Evolutionary conservation across 2,329 filamentous ascomycete species (phyloP).

Genomic region (Rhynchosporium graminicola): DNA sequence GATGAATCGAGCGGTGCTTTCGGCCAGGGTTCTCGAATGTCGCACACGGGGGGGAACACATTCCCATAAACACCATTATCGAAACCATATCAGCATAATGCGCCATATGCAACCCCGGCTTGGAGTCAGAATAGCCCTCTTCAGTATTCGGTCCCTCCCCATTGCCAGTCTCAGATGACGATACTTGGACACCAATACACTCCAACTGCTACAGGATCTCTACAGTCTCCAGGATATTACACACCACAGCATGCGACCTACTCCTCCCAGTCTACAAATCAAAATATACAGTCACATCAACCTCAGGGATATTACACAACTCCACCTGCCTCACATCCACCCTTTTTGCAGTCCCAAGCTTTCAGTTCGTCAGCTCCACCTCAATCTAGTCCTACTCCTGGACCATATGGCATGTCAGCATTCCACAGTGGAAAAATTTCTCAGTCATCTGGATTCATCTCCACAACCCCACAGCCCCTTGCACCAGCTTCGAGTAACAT

Average conservation of each 20-base stretch:
- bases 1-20: neutral
- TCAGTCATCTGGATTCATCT: neutral
- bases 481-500: constrained; percentile 1
- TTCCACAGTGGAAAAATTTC: neutral
- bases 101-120: neutral
- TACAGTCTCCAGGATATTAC: neutral
- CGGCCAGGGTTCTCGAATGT: neutral
- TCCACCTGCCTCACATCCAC: neutral
- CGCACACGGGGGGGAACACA: neutral
- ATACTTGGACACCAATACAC: neutral
- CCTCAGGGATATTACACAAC: neutral
- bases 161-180: neutral
- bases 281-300: neutral
- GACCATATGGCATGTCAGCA: neutral
- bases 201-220: neutral
- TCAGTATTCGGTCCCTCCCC: neutral
- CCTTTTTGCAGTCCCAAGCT: neutral
- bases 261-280: neutral
- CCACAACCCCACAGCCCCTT: neutral
- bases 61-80: neutral
- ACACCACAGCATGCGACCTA: neutral
- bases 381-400: neutral
- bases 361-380: neutral
- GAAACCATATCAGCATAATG: neutral
- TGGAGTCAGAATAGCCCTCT: neutral